Base-by-base conservation (phyloP, 1,284 basidiomycete genomes). In the Naganishia sp. region DNA sequence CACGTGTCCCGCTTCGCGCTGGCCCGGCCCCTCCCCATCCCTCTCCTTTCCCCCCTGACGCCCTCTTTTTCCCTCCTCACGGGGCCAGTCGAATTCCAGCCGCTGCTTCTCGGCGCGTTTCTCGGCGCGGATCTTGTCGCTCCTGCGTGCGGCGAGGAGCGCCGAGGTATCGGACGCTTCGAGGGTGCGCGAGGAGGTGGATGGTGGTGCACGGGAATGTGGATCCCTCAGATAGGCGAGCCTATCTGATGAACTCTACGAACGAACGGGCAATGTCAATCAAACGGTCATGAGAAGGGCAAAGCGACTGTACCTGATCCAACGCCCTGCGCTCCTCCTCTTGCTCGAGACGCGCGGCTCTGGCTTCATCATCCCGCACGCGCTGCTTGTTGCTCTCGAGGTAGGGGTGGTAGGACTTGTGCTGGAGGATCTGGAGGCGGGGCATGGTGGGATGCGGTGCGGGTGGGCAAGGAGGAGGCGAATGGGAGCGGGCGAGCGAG, bases 331-430 rank as follows among this genome's bases (percentile, higher is more conserved):
- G 73, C 69, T 80, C 65, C 35, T 61, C 50, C 31, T 75, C 68
- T 47, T 76, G 74, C 67, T 76, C 76, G 21, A 71, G 75, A 5
- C 49, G 31, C 21, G 64, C 66, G 18, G 79, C 79, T 66, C 72
- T 72, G 13, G 75, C 77, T 70, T 81, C 80, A 67, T 81, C 80
- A 58, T 80, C 76, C 21, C 79, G 71, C 17, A 81, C 80, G 45
- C 76, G 72, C 67, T 77, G 75, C 71, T 81, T 81, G 73, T 81
- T 81, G 71, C 75, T 77, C 70, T 80, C 79, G 17, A 76, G 72
- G 63, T 81, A 81, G 0, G 79, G 79, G 54, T 81, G 80, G 65
- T 81, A 81, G 6, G 79, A 80, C 65, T 81, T 81, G 69, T 81
- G 80, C 47, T 61, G 58, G 21, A 61, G 58, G 58, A 61, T 35